Base-by-base conservation (phyloP, 306 rosid species). In the Vigna angularis region DNA sequence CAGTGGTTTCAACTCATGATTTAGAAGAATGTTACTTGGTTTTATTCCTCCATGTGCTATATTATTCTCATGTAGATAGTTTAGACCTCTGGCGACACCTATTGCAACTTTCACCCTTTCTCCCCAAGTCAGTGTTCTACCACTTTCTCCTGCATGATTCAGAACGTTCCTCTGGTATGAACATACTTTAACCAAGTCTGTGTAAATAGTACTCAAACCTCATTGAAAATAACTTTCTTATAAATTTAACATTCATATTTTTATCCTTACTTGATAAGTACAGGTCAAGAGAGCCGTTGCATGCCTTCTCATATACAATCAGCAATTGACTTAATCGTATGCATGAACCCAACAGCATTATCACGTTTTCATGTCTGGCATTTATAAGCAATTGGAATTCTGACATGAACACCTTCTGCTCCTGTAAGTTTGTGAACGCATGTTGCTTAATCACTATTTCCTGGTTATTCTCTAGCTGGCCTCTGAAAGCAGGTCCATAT, bases 1-100 rank as follows among this genome's bases (percentile, higher is more conserved):
- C 94, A 86, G 74, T 22, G 94, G 76, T 76, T 87, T 87, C 17
- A 79, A 73, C 67, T 93, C 97, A 61, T 89, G 96, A 59, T 90
- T 88, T 67, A 93, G 83, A 49, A 93, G 90, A 83, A 93, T 88
- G 88, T 91, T 93, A 66, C 88, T 91, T 47, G 98, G 93, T 71
- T 90, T 91, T 70, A 93, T 79, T 61, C 83, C 89, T 87, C 94
- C 90, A 78, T 93, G 98, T 81, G 87, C 82, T 67, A 91, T 88
- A 69, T 84, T 83, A 77, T 87, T 91, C 26, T 80, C 81, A 67
- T 93, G 98, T 36, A 93, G 87, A 82, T 87, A 87, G 28, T 84
- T 86, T 63, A 93, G 72, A 51, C 97, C 98, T 78, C 77, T 89
- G 26, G 89, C 90, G 16, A 86, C 81, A 70, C 97, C 97, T 51